phyloP scores from a whole-genome alignment of 2,329 filamentous ascomycete species.

The Claviceps digitariae region DNA sequence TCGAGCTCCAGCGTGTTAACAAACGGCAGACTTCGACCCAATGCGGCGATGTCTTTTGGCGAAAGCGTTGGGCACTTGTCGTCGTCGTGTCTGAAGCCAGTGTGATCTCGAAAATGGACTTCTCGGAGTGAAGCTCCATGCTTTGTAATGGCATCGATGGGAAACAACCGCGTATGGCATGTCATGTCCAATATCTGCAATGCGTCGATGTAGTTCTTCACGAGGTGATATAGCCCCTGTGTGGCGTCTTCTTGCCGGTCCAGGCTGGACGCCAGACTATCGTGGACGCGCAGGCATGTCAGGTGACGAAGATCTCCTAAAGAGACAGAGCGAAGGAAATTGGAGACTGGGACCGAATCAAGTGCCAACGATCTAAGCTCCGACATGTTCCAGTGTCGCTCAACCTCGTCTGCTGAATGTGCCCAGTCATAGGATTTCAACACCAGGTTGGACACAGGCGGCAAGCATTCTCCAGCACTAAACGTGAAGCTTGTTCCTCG shows the following conservation, averaged over 20 bases:
- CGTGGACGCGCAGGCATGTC: conserved; percentile 21
- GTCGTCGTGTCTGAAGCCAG: neutral
- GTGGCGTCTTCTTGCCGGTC: conserved; percentile 28
- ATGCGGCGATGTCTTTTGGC: conserved; percentile 17
- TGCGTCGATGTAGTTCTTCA: conserved; percentile 19
- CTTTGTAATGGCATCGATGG: conserved; percentile 23
- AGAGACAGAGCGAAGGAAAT: conserved; percentile 29
- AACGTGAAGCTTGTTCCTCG: conserved; percentile 33
- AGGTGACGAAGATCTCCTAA: conserved; percentile 24
- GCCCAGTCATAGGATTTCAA: conserved; percentile 37
- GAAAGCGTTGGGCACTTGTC: conserved; percentile 17
- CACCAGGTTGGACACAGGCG: conserved; percentile 26
- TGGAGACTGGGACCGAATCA: conserved; percentile 23
- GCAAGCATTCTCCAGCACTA: conserved; percentile 24
- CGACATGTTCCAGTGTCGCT: conserved; percentile 31
- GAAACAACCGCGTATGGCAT: conserved; percentile 24
- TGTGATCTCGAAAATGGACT: conserved; percentile 20
- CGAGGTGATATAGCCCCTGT: conserved; percentile 20
- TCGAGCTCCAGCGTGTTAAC: conserved; percentile 33
- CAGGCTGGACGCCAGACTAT: conserved; percentile 27
- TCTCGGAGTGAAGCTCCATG: conserved; percentile 24
- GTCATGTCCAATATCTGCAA: conserved; percentile 25
- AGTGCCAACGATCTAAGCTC: conserved; percentile 16
- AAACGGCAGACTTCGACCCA: conserved; percentile 18
- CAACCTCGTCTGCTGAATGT: conserved; percentile 25